Percentiles rank a stretch among this genome's conserved stretches.
phyloP scores from a whole-genome alignment of 495 filamentous ascomycete genomes.

The Penicillium samsonianum region DNA sequence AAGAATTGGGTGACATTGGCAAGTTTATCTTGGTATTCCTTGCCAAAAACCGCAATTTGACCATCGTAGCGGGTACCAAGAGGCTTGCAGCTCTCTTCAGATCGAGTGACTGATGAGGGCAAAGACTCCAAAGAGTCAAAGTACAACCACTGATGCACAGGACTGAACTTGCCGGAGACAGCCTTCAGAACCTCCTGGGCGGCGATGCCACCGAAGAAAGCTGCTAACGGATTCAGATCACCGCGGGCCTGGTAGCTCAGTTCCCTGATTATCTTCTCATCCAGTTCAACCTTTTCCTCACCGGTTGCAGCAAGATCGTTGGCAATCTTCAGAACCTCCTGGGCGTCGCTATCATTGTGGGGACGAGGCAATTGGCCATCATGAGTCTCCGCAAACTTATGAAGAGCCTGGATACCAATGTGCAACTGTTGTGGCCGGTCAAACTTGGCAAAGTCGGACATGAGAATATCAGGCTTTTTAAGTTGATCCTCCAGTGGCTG shows the following conservation, averaged over 20 bases:
- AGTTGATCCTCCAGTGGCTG: conserved; percentile 73
- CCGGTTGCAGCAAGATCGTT: conserved; percentile 62
- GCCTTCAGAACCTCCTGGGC: conserved; percentile 97
- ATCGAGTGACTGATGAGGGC: conserved; percentile 68
- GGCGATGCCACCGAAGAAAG: conserved; percentile 91
- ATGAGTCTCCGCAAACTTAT: conserved; percentile 73
- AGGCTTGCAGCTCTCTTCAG: conserved; percentile 85
- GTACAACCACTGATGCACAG: conserved; percentile 91
- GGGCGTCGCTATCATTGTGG: conserved; percentile 80
- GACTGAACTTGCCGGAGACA: conserved; percentile 95
- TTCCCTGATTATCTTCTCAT: conserved; percentile 90
- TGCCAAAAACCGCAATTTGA: conserved; percentile 95
- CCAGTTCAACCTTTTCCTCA: conserved; percentile 78
- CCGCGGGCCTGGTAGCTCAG: conserved; percentile 95
- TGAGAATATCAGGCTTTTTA: conserved; percentile 81
- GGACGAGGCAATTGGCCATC: conserved; percentile 72
- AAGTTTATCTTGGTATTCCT: conserved; percentile 91
- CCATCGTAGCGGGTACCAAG: conserved; percentile 86
- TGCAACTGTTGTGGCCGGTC: conserved; percentile 92
- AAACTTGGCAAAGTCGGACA: conserved; percentile 97
- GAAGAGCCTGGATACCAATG: conserved; percentile 87
- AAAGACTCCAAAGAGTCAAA: conserved; percentile 97
- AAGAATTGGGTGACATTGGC: conserved; percentile 87
- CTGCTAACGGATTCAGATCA: conserved; percentile 87
- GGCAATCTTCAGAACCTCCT: conserved; percentile 71